Percentiles rank a stretch among this genome's conserved stretches.
Conservation (phyloP, 2,329 filamentous ascomycete genomes). For the Aspergillus sp. region DNA sequence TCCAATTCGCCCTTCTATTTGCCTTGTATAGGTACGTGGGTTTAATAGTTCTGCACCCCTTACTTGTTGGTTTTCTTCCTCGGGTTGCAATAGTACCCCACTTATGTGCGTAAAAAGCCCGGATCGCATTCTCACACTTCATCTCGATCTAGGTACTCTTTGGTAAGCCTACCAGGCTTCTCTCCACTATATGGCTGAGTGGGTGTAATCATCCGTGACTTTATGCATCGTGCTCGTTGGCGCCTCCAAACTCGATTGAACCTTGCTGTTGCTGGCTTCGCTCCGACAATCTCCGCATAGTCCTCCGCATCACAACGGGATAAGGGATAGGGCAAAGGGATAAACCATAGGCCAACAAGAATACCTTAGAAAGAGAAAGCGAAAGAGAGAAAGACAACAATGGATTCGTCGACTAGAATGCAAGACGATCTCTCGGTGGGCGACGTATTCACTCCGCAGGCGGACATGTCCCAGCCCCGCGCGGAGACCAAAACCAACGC, state of each 20-base stretch:
- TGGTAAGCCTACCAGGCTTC: constrained; percentile 4
- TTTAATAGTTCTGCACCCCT: background rate
- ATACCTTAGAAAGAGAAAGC: background rate
- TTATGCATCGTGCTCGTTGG: constrained; percentile 7
- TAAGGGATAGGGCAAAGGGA: background rate
- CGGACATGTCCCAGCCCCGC: constrained; percentile 29
- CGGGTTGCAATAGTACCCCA: constrained; percentile 1
- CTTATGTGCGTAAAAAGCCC: background rate
- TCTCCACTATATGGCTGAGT: constrained; percentile 10
- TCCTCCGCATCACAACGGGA: background rate
- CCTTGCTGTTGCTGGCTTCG: constrained; percentile 5
- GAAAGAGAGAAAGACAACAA: constrained; percentile 1
- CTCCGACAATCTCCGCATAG: background rate
- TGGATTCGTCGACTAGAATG: constrained; percentile 13
- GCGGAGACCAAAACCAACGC: constrained; percentile 22
- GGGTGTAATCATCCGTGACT: constrained; percentile 10
- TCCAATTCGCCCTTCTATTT: background rate
- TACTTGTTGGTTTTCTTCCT: background rate
- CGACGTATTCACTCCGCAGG: constrained; percentile 41
- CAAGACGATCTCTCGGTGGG: constrained; percentile 39
- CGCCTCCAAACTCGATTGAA: background rate
- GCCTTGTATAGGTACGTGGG: background rate
- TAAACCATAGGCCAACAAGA: background rate
- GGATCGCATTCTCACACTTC: background rate
- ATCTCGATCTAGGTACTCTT: constrained; percentile 2